These are phyloP conservation scores for Kluyveromyces sp. DNA, from an alignment of 1,139 yeast species.

Conservation along the genomic window DNA sequence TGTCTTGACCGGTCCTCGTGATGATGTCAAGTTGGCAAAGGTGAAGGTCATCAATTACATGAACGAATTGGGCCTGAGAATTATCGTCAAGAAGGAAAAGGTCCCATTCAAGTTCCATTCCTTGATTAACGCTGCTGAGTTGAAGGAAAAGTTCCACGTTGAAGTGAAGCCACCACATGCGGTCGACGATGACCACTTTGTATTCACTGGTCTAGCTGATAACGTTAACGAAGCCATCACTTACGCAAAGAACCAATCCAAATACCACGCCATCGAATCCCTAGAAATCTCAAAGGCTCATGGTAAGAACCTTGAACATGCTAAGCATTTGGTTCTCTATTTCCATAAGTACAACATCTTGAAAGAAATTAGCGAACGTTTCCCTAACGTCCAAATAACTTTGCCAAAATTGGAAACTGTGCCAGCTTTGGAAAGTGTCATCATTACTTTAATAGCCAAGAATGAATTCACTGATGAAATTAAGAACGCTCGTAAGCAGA, in stretches of 20 bases:
- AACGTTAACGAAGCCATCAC: constrained; percentile 56
- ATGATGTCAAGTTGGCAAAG: constrained; percentile 24
- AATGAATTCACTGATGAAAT: constrained; percentile 36
- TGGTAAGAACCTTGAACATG: constrained; percentile 70
- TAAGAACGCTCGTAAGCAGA: constrained; percentile 52
- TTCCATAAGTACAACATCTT: constrained; percentile 47
- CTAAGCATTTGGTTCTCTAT: constrained; percentile 61
- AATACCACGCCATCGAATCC: constrained; percentile 51
- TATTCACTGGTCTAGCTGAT: constrained; percentile 56
- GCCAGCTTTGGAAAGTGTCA: constrained; percentile 32
- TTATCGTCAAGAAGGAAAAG: constrained; percentile 36
- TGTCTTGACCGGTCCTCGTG: constrained; percentile 31
- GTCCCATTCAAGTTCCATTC: constrained; percentile 48
- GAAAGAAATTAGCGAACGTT: constrained; percentile 31
- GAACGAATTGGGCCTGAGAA: constrained; percentile 38
- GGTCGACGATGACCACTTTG: constrained; percentile 40
- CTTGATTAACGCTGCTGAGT: constrained; percentile 37
- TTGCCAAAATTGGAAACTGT: constrained; percentile 44
- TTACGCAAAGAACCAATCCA: constrained; percentile 44
- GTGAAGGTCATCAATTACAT: constrained; percentile 40
- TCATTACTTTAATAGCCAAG: constrained; percentile 39
- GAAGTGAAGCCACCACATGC: constrained; percentile 50
- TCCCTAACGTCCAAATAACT: constrained; percentile 42
- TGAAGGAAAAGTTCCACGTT: constrained; percentile 53
- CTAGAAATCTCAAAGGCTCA: constrained; percentile 85